Conservation (phyloP, 352 stramenopile genomes). For the Thalassiosira hispida region DNA sequence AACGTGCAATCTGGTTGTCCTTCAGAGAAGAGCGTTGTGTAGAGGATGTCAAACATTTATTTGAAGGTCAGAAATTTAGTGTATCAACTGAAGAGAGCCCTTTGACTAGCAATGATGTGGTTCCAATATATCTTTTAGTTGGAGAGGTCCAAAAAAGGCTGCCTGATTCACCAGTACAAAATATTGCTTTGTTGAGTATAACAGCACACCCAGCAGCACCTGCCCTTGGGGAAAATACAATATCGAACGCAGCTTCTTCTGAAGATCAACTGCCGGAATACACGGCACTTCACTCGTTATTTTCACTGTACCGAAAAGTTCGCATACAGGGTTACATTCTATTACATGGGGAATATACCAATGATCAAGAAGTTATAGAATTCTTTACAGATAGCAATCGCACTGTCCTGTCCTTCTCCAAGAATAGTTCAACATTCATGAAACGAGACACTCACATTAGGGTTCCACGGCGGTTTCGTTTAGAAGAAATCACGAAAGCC, state of each 20-base stretch:
- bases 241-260: neutral
- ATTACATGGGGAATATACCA: neutral
- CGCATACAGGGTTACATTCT: constrained; percentile 8
- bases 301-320: constrained; percentile 20
- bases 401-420: neutral
- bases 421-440: constrained; percentile 6
- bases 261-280: constrained; percentile 4
- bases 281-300: constrained; percentile 12
- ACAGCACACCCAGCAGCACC: neutral
- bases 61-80: constrained; percentile 9
- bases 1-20: constrained; percentile 17
- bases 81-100: neutral
- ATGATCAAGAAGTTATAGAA: constrained; percentile 1
- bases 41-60: neutral
- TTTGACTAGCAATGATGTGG: neutral
- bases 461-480: constrained; percentile 9
- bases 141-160: neutral
- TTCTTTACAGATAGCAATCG: constrained; percentile 7
- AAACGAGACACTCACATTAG: constrained; percentile 15
- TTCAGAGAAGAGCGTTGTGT: constrained; percentile 15
- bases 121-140: constrained; percentile 6
- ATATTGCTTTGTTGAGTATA: constrained; percentile 15
- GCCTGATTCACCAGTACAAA: neutral
- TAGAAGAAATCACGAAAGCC: neutral
- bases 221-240: no score